A percentile compares a stretch with the other conserved stretches of the same genome.
Conservation (phyloP, 176 grass and related monocot genomes). For the Thalia dealbata region DNA sequence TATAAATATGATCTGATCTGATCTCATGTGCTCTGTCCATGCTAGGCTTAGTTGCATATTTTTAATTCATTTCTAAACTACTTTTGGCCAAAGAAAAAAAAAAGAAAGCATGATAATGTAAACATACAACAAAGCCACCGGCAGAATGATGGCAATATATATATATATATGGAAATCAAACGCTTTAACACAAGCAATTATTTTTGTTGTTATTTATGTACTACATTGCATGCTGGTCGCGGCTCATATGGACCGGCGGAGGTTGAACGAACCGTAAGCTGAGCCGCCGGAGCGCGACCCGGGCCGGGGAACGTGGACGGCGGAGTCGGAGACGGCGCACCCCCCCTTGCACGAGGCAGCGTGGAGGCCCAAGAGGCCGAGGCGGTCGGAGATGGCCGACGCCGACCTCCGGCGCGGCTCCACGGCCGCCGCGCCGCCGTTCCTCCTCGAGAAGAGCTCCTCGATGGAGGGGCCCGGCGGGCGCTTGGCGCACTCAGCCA, state of each 20-base stretch:
- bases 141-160: too few relatives aligned
- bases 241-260: background rate
- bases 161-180: background rate
- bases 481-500: slow-evolving; percentile 7
- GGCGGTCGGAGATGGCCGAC: background rate
- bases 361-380: background rate
- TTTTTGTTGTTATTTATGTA: background rate
- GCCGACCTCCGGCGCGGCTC: background rate
- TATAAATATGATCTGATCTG: too few relatives aligned
- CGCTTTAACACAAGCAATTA: background rate
- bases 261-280: background rate
- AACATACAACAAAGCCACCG: too few relatives aligned
- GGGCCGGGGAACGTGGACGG: background rate
- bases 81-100: too few relatives aligned
- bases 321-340: background rate
- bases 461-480: slow-evolving; percentile 16
- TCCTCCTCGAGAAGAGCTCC: background rate
- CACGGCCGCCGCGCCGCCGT: background rate
- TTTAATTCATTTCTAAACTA: too few relatives aligned
- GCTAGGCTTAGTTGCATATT: too few relatives aligned
- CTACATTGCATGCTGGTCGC: background rate
- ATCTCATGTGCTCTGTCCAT: too few relatives aligned
- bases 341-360: background rate
- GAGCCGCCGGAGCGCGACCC: background rate
- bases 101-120: too few relatives aligned